Evolutionary conservation across 2,329 filamentous ascomycete genomes (phyloP).

Genomic region (Apiospora phragmitis): DNA sequence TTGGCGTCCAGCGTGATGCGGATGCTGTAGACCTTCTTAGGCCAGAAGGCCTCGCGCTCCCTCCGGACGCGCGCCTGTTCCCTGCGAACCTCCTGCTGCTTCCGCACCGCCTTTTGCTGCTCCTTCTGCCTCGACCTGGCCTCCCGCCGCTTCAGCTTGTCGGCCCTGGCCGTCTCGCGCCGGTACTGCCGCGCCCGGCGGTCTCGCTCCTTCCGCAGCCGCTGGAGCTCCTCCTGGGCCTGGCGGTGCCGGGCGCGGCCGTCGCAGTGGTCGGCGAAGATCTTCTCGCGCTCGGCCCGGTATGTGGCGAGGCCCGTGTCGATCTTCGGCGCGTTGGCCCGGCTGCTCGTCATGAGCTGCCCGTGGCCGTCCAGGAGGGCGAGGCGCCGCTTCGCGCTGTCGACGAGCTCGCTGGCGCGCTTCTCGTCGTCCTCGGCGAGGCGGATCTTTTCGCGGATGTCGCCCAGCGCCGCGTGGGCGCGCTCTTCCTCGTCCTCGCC

Average conservation of each 20-base stretch:
- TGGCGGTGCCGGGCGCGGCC: slow-evolving; percentile 34
- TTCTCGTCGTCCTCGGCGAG: slow-evolving; percentile 31
- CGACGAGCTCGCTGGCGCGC: slow-evolving; percentile 30
- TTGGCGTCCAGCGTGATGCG: slow-evolving; percentile 52
- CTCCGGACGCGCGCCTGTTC: slow-evolving; percentile 45
- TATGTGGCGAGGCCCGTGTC: slow-evolving; percentile 35
- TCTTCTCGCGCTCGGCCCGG: slow-evolving; percentile 41
- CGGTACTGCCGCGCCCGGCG: slow-evolving; percentile 28
- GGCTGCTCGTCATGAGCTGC: slow-evolving; percentile 32
- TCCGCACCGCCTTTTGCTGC: slow-evolving; percentile 35
- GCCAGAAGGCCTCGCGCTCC: slow-evolving; percentile 51
- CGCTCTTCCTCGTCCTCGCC: slow-evolving; percentile 27
- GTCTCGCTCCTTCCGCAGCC: slow-evolving; percentile 28
- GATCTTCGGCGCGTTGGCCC: slow-evolving; percentile 36
- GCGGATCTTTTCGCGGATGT: slow-evolving; percentile 32
- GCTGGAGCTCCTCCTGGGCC: slow-evolving; percentile 30
- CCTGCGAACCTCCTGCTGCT: slow-evolving; percentile 36
- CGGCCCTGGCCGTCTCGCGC: slow-evolving; percentile 24
- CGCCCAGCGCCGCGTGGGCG: slow-evolving; percentile 29
- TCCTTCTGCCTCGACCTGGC: slow-evolving; percentile 35
- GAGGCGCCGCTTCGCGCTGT: slow-evolving; percentile 39
- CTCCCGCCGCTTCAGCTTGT: slow-evolving; percentile 26
- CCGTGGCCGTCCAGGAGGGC: slow-evolving; percentile 42
- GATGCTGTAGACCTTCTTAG: slow-evolving; percentile 48
- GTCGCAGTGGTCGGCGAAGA: slow-evolving; percentile 41